Base-by-base conservation (phyloP, 805 yeast species). In the Monosporozyma servazzii region DNA sequence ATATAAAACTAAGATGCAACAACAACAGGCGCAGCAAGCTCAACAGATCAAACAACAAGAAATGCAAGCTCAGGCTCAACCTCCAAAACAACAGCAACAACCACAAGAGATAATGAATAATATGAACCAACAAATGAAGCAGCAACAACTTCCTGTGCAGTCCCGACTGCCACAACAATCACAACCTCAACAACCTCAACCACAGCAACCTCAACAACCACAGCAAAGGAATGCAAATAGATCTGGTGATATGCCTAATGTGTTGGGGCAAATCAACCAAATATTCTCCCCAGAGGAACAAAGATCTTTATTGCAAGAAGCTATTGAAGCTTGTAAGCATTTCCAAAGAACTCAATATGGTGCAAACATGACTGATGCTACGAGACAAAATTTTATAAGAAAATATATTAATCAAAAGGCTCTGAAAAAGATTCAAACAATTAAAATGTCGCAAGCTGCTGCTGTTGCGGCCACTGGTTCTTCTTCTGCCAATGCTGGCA, bases 1-100 rank as follows among this genome's bases (percentile, higher is more conserved):
- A 9, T 64, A 73, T 61, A 61, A 74, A 57, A 59, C 77, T 27
- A 73, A 77, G 52, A 74, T 76, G 53, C 68, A 66, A 47, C 71
- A 66, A 45, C 79, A 75, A 49, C 56, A 50, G 20, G 56, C 54
- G 30, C 58, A 53, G 17, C 59, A 54, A 44, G 53, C 43, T 20
- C 51, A 54, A 37, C 55, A 39, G 50, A 59, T 59, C 49, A 63
- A 59, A 40, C 68, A 62, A 46, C 58, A 52, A 25, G 65, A 55
- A 29, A 58, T 52, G 30, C 63, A 58, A 48, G 11, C 44, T 21
- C 45, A 53, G 43, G 31, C 23, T 4, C 60, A 59, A 47, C 61
- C 55, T 39, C 59, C 59, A 48, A 61, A 58, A 31, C 59, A 58
- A 23, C 59, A 56, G 29, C 58, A 51, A 29, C 56, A 54, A 20